Evolutionary conservation across 345 rosid genomes (phyloP), one percentile per base, ranked within the genome.

Genomic region (Cardamine resedifolia): DNA sequence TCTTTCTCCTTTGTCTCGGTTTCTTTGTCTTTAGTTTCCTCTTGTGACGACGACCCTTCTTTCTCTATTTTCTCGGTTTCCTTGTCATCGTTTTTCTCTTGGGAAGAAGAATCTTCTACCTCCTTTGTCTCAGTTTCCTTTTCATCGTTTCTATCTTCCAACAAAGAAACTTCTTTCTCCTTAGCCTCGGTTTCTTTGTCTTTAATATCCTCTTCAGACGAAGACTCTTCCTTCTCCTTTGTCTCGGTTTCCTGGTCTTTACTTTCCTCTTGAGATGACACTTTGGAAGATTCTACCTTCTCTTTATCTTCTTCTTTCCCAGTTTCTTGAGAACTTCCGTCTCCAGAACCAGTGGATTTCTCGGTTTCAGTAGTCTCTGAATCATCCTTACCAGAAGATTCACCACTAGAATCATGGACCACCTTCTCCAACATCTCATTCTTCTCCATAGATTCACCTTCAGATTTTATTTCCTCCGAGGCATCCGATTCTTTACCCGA

Each of bases 371-470:
- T 30, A 58, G 66, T 57, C 53, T 50, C 39, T 6, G 33, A 30
- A 2, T 30, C 33, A 30, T 30, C 33, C 6, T 30, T 30, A 2
- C 33, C 45, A 6, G 67, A 66, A 50, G 78, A 74, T 26, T 81
- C 83, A 61, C 78, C 77, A 39, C 73, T 75, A 64, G 74, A 48
- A 67, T 34, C 83, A 11, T 81, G 75, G 8, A 69, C 64, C 9
- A 58, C 75, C 69, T 85, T 84, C 58, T 72, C 76, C 31, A 21
- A 70, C 47, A 58, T 68, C 72, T 62, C 85, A 79, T 67, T 67
- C 63, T 74, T 74, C 73, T 75, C 78, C 73, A 75, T 75, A 50
- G 78, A 75, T 60, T 77, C 80, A 72, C 70, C 79, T n/a, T 69
- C 74, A 9, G 79, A 69, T 53, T 75, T 68, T 6, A 53, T 55